Percentiles rank a stretch among this genome's conserved stretches.
Evolutionary conservation across 2,329 filamentous ascomycete species (phyloP).

Genomic region (Mycogone perniciosa): DNA sequence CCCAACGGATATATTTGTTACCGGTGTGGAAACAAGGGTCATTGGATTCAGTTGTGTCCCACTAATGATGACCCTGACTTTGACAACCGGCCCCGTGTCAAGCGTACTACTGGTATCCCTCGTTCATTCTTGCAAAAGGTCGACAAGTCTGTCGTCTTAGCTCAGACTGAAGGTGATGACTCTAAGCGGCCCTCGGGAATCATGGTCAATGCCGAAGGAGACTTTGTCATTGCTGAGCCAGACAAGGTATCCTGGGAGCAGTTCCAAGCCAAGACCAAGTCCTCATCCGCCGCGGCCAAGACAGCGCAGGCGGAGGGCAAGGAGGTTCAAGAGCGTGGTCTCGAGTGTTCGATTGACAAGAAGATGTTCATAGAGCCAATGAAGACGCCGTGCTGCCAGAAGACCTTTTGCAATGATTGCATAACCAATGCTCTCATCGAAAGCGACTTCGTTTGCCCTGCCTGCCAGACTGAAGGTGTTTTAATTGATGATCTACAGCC

Average conservation of each 20-base stretch:
- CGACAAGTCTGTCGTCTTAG: conserved; percentile 75
- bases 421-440: conserved; percentile 98
- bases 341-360: conserved; percentile 95
- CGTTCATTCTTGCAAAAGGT: conserved; percentile 93
- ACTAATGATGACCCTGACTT: conserved; percentile 98
- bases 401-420: conserved; percentile 99
- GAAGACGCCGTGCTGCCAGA: conserved; percentile 97
- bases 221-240: conserved; percentile 93
- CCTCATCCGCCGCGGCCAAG: conserved; percentile 69
- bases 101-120: conserved; percentile 94
- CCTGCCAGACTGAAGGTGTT: conserved; percentile 84
- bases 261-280: conserved; percentile 91
- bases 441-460: conserved; percentile 93
- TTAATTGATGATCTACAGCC: conserved; percentile 84
- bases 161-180: conserved; percentile 69
- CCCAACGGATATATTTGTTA: conserved; percentile 95
- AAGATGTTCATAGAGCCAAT: conserved; percentile 97
- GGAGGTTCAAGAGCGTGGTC: conserved; percentile 77
- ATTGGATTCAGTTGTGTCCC: conserved; percentile 97
- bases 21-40: conserved; percentile 93
- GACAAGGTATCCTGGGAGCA: conserved; percentile 96
- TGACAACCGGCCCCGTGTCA: conserved; percentile 87
- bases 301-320: conserved; percentile 71
- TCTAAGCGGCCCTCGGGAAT: conserved; percentile 82
- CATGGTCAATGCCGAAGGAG: conserved; percentile 96